Conservation (phyloP, 1,284 basidiomycete species). For the Puccinia hordei region DNA sequence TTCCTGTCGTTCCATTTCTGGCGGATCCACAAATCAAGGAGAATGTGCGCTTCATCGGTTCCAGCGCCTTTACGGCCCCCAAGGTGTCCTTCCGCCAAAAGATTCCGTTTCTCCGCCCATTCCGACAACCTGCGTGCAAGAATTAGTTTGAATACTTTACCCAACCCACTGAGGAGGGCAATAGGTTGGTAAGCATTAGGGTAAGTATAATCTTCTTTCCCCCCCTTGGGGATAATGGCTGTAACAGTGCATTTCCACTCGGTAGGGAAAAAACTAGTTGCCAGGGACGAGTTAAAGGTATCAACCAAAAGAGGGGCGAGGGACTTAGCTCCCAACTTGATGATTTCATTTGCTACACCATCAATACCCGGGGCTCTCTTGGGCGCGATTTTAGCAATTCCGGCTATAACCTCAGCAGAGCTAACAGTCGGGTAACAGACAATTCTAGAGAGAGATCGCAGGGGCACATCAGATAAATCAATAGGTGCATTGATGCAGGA, state of each 20-base stretch:
- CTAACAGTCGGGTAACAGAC: background rate
- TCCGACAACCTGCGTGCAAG: background rate
- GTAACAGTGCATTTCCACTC: too few relatives aligned
- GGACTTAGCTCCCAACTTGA: too few relatives aligned
- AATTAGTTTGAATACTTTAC: slow-evolving; percentile 5
- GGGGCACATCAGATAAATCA: background rate
- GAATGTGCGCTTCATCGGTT: too few relatives aligned
- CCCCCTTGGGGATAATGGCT: too few relatives aligned
- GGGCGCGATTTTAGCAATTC: background rate
- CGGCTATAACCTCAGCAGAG: background rate
- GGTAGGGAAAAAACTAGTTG: background rate
- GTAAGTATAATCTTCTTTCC: too few relatives aligned
- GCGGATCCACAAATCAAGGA: too few relatives aligned
- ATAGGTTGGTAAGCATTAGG: too few relatives aligned
- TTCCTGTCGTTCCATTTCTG: too few relatives aligned
- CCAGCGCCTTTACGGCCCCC: too few relatives aligned
- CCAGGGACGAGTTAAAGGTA: background rate
- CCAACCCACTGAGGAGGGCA: background rate
- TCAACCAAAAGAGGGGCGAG: background rate
- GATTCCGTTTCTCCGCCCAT: background rate
- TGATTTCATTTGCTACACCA: background rate
- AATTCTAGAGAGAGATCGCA: too few relatives aligned
- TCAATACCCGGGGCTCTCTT: slow-evolving; percentile 20
- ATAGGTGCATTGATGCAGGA: background rate
- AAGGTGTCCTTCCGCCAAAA: background rate